A percentile compares a stretch with the other conserved stretches of the same genome.
Evolutionary conservation across 768 basidiomycete genomes (phyloP).

Genomic region (Russula emetica): DNA sequence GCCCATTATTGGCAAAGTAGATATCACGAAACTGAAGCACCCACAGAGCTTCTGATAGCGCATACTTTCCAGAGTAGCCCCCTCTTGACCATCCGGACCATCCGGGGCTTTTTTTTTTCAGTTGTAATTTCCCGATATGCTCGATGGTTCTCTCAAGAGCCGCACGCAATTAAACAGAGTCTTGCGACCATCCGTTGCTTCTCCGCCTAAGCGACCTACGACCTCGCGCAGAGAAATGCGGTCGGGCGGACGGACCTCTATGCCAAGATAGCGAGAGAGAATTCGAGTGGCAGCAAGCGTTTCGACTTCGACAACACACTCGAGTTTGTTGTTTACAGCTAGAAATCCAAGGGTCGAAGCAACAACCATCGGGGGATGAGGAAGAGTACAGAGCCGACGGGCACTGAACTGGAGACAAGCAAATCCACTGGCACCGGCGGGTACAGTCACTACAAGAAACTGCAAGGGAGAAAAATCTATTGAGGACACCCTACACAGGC

Average conservation of each 20-base stretch:
- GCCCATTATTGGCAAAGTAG: conserved; percentile 38
- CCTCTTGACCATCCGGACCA: conserved; percentile 42
- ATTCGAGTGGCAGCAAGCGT: conserved; percentile 75
- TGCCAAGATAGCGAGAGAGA: conserved; percentile 55
- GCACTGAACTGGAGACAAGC: conserved; percentile 76
- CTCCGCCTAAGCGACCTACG: conserved; percentile 51
- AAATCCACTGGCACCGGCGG: conserved; percentile 68
- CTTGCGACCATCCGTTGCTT: conserved; percentile 43
- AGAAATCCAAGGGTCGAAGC: conserved; percentile 79
- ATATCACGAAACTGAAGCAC: conserved; percentile 73
- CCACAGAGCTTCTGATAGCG: conserved; percentile 73
- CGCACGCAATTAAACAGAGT: conserved; percentile 44
- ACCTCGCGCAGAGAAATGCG: conserved; percentile 66
- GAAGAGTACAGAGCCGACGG: conserved; percentile 85
- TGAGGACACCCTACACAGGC: conserved; percentile 55
- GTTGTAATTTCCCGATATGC: conserved; percentile 52
- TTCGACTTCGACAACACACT: conserved; percentile 71
- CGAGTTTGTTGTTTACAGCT: conserved; percentile 64
- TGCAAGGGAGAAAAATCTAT: conserved; percentile 48
- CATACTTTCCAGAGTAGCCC: conserved; percentile 75
- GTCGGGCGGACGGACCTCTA: conserved; percentile 42
- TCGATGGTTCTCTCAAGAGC: conserved; percentile 46
- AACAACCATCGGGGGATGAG: conserved; percentile 84
- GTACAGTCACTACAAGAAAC: not conserved
- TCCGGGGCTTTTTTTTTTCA: too few relatives aligned